Base-by-base conservation (phyloP, 2,329 filamentous ascomycete species). In the Aspergillus fumigatiaffinis region DNA sequence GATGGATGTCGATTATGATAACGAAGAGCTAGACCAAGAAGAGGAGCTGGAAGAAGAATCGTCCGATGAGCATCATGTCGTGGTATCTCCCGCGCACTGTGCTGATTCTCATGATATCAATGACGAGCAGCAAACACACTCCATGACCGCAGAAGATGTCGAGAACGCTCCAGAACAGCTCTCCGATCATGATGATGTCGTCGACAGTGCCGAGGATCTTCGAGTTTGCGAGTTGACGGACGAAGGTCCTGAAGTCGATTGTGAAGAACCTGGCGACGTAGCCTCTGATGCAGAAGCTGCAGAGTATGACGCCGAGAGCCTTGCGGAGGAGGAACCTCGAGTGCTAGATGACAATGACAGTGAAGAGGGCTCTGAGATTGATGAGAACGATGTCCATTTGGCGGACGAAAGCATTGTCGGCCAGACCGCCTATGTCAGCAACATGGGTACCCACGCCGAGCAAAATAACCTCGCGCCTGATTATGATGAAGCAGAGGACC, bases 201-300 rank as follows among this genome's bases (percentile, higher is more conserved):
- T 17, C 32, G 32, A 38, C 4, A 46, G 20, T 44, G 28, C n/a
- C 14, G 17, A 50, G 17, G 10, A 42, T 5, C 5, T 6, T 9
- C 12, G 35, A 35, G 3, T 23, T 32, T 28, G 53, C 8, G 52
- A 51, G n/a, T 42, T 46, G 21, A 29, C 17, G 14, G 29, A 53
- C 23, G 61, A 63, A 23, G 57, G 53, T 1, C 60, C 62, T 57
- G 67, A 67, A 54, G 58, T 64, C 46, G 25, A 59, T 8, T 52
- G 52, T 8, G 56, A 61, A 8, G 55, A 56, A 3, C 29, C 53
- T 41, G 38, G 35, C 14, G 38, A 41, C 14, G 32, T 26, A 4
- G n/a, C 38, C 17, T 28, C 44, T 5, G 32, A 23, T 21, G 8
- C 20, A 25, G 48, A 51, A 21, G 29, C 23, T 23, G 52, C 54